Percentiles rank a stretch among this genome's conserved stretches.
These are phyloP conservation scores for Vitis hybrid DNA, from an alignment of 177 flowering plant genomes.

Conservation along the genomic window DNA sequence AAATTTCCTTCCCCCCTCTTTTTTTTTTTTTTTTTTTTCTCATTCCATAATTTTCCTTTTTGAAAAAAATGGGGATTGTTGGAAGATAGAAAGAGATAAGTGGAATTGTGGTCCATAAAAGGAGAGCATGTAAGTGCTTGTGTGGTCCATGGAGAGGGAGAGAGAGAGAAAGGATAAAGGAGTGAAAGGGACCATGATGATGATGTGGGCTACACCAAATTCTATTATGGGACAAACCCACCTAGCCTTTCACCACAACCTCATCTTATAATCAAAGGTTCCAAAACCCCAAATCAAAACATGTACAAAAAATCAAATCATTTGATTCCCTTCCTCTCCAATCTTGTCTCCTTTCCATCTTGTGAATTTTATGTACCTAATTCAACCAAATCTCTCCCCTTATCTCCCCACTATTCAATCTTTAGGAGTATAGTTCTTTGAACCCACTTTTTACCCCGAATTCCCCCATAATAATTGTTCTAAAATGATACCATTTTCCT, in stretches of 20 bases:
- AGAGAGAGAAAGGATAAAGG: neutral
- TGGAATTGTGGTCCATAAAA: neutral
- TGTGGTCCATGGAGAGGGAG: constrained; percentile 28
- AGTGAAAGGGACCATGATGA: no score
- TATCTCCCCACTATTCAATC: neutral
- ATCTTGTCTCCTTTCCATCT: no score
- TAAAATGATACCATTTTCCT: constrained; percentile 5
- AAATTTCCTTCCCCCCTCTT: no score
- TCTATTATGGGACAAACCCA: constrained; percentile 1
- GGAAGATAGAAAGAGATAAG: neutral
- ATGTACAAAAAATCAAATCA: constrained; percentile 1
- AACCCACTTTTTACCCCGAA: constrained; percentile 8
- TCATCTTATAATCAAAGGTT: neutral
- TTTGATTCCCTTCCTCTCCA: neutral
- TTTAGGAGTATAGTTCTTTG: constrained; percentile 1
- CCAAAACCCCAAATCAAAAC: constrained; percentile 1
- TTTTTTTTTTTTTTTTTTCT: no score
- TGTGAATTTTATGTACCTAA: no score
- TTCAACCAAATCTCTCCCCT: no score
- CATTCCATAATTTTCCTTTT: no score
- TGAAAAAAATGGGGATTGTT: no score
- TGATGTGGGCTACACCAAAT: neutral
- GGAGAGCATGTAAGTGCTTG: constrained; percentile 14
- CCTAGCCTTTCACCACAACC: neutral
- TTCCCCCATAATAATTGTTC: constrained; percentile 19